Evolutionary conservation across 371 early-diverging fungal genomes (phyloP).

Genomic region (Zychaea mexicana): DNA sequence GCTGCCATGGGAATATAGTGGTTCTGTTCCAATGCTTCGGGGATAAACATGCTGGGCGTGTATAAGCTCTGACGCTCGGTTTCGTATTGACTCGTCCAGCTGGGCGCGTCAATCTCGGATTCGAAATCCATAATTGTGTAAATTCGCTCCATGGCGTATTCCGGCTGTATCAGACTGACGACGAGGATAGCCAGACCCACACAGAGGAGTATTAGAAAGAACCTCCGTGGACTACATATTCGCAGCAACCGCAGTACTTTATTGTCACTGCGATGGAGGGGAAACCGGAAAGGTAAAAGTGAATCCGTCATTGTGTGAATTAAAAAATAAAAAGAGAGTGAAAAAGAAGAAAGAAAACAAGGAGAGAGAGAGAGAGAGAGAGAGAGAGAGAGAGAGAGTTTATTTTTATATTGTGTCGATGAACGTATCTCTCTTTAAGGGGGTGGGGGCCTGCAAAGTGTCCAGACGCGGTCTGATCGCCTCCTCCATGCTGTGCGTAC

Average conservation of each 20-base stretch:
- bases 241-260: neutral
- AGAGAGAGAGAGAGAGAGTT: neutral
- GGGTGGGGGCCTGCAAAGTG: neutral
- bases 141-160: neutral
- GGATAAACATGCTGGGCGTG: slow-evolving; percentile 37
- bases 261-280: neutral
- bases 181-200: neutral
- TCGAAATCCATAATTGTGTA: neutral
- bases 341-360: neutral
- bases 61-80: slow-evolving; percentile 29
- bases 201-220: neutral
- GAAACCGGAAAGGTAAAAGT: neutral
- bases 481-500: neutral
- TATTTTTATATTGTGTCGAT: neutral
- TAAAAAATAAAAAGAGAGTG: neutral
- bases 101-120: neutral
- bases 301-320: neutral
- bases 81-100: neutral
- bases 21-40: slow-evolving; percentile 33
- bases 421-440: neutral
- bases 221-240: slow-evolving; percentile 7
- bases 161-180: neutral
- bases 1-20: slow-evolving; percentile 57
- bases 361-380: neutral
- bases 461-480: neutral